phyloP scores from a whole-genome alignment of 108 stramenopile genomes.

The Asterionellopsis glacialis region DNA sequence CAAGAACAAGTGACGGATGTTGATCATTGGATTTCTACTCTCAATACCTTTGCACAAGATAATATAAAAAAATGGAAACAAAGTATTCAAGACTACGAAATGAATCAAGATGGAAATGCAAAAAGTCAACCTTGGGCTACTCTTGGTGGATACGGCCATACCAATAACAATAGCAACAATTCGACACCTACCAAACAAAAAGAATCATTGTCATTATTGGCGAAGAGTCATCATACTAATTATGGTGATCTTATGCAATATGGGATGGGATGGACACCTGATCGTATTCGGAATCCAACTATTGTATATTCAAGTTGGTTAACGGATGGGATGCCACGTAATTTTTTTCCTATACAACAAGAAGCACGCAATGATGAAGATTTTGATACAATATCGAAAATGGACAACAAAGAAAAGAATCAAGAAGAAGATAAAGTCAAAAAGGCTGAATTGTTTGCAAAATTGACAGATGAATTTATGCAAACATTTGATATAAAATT shows the following conservation, averaged over 20 bases:
- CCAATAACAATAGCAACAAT: too few species aligned
- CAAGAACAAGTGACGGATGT: constrained; percentile 24
- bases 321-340: constrained; percentile 59
- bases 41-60: constrained; percentile 53
- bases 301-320: constrained; percentile 73
- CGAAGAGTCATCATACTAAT: constrained; percentile 17
- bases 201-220: too few species aligned
- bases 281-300: constrained; percentile 47
- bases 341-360: constrained; percentile 30
- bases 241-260: constrained; percentile 64
- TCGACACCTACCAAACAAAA: too few species aligned
- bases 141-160: constrained; percentile 53
- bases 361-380: neutral
- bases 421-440: neutral
- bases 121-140: constrained; percentile 41
- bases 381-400: neutral
- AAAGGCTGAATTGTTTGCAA: constrained; percentile 16
- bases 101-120: neutral
- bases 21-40: constrained; percentile 50
- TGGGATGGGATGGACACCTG: constrained; percentile 78
- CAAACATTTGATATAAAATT: constrained; percentile 30
- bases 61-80: constrained; percentile 53
- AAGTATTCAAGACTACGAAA: constrained; percentile 19
- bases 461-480: constrained; percentile 43
- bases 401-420: too few species aligned